A percentile compares a stretch with the other conserved stretches of the same genome.
Conservation (phyloP, 805 yeast genomes). For the Candida loeiensis region DNA sequence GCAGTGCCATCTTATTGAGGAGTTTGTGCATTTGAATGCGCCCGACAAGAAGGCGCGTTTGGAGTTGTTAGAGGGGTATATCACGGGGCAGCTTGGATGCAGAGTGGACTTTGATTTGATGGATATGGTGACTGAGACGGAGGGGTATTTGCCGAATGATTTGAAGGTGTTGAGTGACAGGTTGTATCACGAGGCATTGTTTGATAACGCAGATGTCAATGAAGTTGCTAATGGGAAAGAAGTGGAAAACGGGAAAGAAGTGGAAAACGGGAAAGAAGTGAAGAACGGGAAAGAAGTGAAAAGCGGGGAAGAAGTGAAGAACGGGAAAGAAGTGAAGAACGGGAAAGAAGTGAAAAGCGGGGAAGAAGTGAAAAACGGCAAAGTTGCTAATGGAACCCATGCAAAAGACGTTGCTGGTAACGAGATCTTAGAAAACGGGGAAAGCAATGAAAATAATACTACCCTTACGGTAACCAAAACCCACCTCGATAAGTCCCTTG, state of each 20-base stretch:
- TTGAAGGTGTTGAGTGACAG: constrained; percentile 68
- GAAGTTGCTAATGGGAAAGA: neutral
- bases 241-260: neutral
- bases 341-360: too few relatives aligned
- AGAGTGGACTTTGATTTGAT: constrained; percentile 39
- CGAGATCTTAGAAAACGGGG: neutral
- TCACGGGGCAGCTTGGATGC: constrained; percentile 24
- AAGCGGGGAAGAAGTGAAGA: too few relatives aligned
- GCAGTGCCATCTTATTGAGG: constrained; percentile 69
- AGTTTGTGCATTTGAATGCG: constrained; percentile 54
- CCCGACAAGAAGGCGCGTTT: constrained; percentile 67
- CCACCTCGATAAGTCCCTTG: constrained; percentile 55
- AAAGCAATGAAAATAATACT: neutral
- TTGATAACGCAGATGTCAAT: constrained; percentile 13
- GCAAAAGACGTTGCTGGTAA: too few relatives aligned
- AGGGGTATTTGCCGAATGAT: constrained; percentile 87
- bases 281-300: too few relatives aligned
- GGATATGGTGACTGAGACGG: constrained; percentile 63
- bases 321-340: too few relatives aligned
- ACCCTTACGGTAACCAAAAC: constrained; percentile 20
- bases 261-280: neutral
- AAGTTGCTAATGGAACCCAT: too few relatives aligned
- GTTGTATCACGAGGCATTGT: constrained; percentile 51
- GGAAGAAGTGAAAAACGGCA: too few relatives aligned
- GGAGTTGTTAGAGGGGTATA: constrained; percentile 41